phyloP scores from a whole-genome alignment of 192 early-diverging fungal genomes.

The Backusella parvicylindrica region DNA sequence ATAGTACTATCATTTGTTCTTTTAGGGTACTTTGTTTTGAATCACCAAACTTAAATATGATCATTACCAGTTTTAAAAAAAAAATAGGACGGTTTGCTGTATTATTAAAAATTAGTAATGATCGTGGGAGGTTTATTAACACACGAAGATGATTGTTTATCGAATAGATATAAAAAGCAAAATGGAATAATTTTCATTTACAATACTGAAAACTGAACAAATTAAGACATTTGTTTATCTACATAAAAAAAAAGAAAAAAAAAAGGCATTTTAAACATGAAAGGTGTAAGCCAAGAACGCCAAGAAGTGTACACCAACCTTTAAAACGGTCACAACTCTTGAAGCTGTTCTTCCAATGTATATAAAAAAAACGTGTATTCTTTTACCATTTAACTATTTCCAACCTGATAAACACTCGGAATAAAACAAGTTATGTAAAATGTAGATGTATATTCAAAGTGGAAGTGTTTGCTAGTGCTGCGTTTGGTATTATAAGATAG shows the following conservation, averaged over 20 bases:
- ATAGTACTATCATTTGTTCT: neutral
- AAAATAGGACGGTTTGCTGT: neutral
- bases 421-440: no score
- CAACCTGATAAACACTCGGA: no score
- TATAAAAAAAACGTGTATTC: neutral
- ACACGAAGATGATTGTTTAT: neutral
- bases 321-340: neutral
- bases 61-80: neutral
- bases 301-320: neutral
- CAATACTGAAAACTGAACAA: neutral
- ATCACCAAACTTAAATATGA: neutral
- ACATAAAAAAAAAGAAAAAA: neutral
- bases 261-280: neutral
- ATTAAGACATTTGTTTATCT: neutral
- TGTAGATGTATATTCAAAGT: neutral
- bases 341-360: neutral
- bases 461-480: neutral
- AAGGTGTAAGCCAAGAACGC: neutral
- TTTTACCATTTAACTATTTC: neutral
- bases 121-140: neutral
- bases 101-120: neutral
- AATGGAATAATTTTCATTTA: neutral
- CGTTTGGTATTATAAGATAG: neutral
- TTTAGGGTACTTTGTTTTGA: neutral
- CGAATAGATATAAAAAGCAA: neutral